Evolutionary conservation across 2,329 filamentous ascomycete genomes (phyloP), one percentile per base, ranked within the genome.

Genomic region (Claviceps sp.): DNA sequence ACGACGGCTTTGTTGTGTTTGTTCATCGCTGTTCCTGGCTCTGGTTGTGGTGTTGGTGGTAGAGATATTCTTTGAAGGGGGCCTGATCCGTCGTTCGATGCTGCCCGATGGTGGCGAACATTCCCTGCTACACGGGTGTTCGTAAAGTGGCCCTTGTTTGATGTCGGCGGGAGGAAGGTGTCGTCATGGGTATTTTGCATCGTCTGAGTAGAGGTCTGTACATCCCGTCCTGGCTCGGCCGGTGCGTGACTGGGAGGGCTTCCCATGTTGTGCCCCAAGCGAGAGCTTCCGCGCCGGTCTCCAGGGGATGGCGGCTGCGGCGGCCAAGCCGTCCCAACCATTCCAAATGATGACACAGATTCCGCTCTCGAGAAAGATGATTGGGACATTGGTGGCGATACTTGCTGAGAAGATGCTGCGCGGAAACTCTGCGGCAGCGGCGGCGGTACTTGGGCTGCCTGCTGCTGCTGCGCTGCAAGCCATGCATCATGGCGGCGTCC

Each of bases 401-500:
- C 38, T 26, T 43, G 43, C 17, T 24, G 45, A 16, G 50, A 47
- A 19, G 26, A 52, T 19, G 55, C 52, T 26, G 55, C 58, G 6
- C 54, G 54, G 7, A 52, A 48, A 2, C 47, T 51, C 24, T 48
- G 42, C 30, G 17, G 16, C 16, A 17, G 46, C 2, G 19, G n/a
- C 30, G 11, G 24, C 11, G 19, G 19, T 17, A 16, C 37, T 3
- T 42, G 39, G 30, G 30, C 30, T 34, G 30, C 30, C n/a, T 52
- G 57, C 17, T 54, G 57, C 16, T 37, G 45, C 45, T 47, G 45
- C 8, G 16, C 16, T 8, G 26, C 24, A n/a, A 47, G 53, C 7
- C 42, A 50, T n/a, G 53, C 40, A 19, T 46, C 11, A 13, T 30
- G 26, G 14, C 38, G 52, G 11, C 52, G 51, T 7, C 58, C 59